These are phyloP conservation scores for Prunus salicina DNA, from an alignment of 306 rosid genomes.

Conservation along the genomic window DNA sequence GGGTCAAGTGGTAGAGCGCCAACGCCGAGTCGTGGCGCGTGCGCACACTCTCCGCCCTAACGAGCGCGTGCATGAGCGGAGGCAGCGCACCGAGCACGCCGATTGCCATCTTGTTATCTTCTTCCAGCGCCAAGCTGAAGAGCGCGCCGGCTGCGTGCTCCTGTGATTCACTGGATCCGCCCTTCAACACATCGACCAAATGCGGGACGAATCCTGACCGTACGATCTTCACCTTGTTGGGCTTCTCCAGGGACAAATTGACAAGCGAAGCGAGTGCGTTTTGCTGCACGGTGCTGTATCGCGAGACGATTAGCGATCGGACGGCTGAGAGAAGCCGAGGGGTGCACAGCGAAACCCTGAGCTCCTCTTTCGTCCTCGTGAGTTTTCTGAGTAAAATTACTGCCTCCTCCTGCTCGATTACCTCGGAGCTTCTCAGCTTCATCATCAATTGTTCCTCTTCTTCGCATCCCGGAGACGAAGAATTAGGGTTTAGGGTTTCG, in stretches of 20 bases:
- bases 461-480: conserved; percentile 40
- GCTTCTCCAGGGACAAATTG: conserved; percentile 76
- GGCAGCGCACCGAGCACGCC: conserved; percentile 81
- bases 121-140: conserved; percentile 74
- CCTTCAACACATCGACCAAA: conserved; percentile 63
- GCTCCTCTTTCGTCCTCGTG: conserved; percentile 52
- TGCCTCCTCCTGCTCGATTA: conserved; percentile 75
- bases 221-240: conserved; percentile 80
- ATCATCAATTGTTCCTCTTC: conserved; percentile 43
- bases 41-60: conserved; percentile 64
- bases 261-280: conserved; percentile 78
- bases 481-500: conserved; percentile 39
- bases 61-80: conserved; percentile 69
- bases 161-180: conserved; percentile 66
- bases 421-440: conserved; percentile 50
- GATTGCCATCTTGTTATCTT: conserved; percentile 90
- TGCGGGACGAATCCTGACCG: conserved; percentile 72
- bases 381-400: conserved; percentile 49
- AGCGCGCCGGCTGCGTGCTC: conserved; percentile 97
- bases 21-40: conserved; percentile 80
- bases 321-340: conserved; percentile 48
- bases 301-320: conserved; percentile 40
- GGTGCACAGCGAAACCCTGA: conserved; percentile 61
- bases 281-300: conserved; percentile 59
- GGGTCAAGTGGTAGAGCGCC: conserved; percentile 67